Conservation (phyloP, 2,329 filamentous ascomycete species). For the Daldinia sp. region DNA sequence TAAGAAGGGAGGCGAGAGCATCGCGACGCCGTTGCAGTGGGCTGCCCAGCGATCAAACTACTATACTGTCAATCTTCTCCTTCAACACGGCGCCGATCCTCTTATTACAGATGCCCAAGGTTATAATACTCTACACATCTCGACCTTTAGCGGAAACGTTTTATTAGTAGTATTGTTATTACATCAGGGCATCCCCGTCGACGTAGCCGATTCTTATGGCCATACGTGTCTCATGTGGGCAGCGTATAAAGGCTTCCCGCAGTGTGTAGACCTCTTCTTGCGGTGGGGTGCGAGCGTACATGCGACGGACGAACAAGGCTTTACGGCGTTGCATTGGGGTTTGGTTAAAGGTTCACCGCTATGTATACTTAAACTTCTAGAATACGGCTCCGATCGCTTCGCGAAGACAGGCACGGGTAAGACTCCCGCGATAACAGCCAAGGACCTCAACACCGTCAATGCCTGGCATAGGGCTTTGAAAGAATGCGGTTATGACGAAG, state of each 20-base stretch:
- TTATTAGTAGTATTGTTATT: slow-evolving; percentile 89
- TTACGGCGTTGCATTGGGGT: slow-evolving; percentile 96
- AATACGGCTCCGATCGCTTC: slow-evolving; percentile 95
- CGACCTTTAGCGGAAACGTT: slow-evolving; percentile 96
- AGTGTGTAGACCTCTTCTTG: slow-evolving; percentile 90
- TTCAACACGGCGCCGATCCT: slow-evolving; percentile 92
- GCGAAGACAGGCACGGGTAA: slow-evolving; percentile 91
- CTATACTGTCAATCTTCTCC: slow-evolving; percentile 92
- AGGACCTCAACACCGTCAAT: slow-evolving; percentile 86
- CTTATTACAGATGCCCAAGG: slow-evolving; percentile 93
- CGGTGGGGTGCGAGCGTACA: slow-evolving; percentile 97
- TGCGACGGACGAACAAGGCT: slow-evolving; percentile 88
- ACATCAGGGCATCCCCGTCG: slow-evolving; percentile 95
- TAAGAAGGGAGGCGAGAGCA: slow-evolving; percentile 92
- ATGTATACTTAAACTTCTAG: slow-evolving; percentile 92
- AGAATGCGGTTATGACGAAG: slow-evolving; percentile 85
- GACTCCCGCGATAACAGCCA: slow-evolving; percentile 85
- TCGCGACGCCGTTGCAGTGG: slow-evolving; percentile 96
- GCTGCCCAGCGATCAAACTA: slow-evolving; percentile 96
- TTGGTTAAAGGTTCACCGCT: slow-evolving; percentile 91
- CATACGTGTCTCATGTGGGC: slow-evolving; percentile 99
- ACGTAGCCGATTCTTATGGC: slow-evolving; percentile 87
- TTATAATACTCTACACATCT: slow-evolving; percentile 97
- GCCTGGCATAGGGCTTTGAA: slow-evolving; percentile 86
- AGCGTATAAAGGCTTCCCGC: slow-evolving; percentile 95